A percentile compares a stretch with the other conserved stretches of the same genome.
phyloP scores from a whole-genome alignment of 805 yeast species.

The Wickerhamiella hasegawae region DNA sequence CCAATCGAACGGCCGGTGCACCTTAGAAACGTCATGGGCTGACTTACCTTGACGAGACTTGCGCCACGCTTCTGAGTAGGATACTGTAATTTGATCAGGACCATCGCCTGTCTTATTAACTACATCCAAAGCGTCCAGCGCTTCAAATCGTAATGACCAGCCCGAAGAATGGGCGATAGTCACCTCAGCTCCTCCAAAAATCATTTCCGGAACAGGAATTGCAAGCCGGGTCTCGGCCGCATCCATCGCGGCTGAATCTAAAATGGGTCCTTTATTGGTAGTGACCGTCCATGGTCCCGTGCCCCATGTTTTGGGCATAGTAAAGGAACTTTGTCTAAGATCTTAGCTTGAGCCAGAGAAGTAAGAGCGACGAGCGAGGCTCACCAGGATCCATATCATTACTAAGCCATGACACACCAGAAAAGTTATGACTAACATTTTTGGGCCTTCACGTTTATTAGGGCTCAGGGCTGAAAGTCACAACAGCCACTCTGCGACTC shows the following conservation, averaged over 20 bases:
- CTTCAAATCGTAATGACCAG: constrained; percentile 48
- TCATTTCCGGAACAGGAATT: constrained; percentile 93
- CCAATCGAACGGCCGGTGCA: constrained; percentile 88
- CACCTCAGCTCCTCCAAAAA: constrained; percentile 71
- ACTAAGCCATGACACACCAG: too few relatives aligned
- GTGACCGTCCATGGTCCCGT: constrained; percentile 46
- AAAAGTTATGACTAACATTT: too few relatives aligned
- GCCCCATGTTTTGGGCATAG: constrained; percentile 10
- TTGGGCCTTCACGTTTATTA: too few relatives aligned
- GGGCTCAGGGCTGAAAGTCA: constrained; percentile 6
- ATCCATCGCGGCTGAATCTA: constrained; percentile 61
- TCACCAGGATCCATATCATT: too few relatives aligned
- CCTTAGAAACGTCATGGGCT: constrained; percentile 34
- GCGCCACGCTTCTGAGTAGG: constrained; percentile 80
- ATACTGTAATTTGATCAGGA: constrained; percentile 44
- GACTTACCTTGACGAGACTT: constrained; percentile 19
- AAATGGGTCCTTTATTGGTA: constrained; percentile 60
- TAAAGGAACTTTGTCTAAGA: too few relatives aligned
- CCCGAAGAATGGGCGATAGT: constrained; percentile 30
- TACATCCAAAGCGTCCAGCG: constrained; percentile 54
- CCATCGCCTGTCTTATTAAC: constrained; percentile 39
- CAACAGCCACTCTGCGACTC: constrained; percentile 3
- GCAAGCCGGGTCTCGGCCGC: constrained; percentile 40
- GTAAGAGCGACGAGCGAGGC: too few relatives aligned
- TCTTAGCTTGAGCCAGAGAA: too few relatives aligned